These are phyloP conservation scores for Mrakia frigida DNA, from an alignment of 768 basidiomycete species.

Conservation along the genomic window DNA sequence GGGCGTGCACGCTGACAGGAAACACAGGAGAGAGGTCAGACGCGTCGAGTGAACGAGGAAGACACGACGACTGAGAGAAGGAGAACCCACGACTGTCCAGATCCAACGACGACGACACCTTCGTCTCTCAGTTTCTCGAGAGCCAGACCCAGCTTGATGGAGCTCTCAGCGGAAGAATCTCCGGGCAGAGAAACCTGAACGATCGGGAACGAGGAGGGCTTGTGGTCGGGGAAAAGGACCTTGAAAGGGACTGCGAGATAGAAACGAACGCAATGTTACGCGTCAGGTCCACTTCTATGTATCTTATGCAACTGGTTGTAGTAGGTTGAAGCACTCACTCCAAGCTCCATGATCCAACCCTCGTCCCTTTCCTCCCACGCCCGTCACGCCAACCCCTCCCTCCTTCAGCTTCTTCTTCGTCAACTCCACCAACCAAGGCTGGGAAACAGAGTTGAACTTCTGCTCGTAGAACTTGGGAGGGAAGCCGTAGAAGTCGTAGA, in stretches of 20 bases:
- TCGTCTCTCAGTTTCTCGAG: constrained; percentile 22
- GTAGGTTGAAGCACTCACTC: background rate
- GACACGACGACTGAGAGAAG: background rate
- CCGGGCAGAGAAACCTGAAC: constrained; percentile 28
- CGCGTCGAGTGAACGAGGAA: background rate
- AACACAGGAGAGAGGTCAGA: background rate
- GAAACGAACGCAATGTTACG: too few species aligned
- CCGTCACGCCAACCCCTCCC: background rate
- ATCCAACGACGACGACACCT: constrained; percentile 13
- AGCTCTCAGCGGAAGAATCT: background rate
- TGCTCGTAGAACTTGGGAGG: constrained; percentile 27
- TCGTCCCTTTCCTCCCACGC: constrained; percentile 11
- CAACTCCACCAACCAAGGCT: constrained; percentile 4
- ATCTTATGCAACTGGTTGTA: too few species aligned
- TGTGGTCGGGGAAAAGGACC: constrained; percentile 22
- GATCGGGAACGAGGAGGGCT: constrained; percentile 9
- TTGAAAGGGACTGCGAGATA: constrained; percentile 9
- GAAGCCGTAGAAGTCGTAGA: constrained; percentile 31
- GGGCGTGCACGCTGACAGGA: background rate
- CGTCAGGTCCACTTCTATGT: too few species aligned
- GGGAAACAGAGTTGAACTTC: constrained; percentile 1
- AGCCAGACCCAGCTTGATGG: constrained; percentile 20
- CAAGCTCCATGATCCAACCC: constrained; percentile 30
- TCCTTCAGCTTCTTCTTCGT: background rate
- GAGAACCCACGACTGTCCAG: constrained; percentile 10